Evolutionary conservation across 192 early-diverging fungal genomes (phyloP).

Genomic region (Backusella tarrabulga): DNA sequence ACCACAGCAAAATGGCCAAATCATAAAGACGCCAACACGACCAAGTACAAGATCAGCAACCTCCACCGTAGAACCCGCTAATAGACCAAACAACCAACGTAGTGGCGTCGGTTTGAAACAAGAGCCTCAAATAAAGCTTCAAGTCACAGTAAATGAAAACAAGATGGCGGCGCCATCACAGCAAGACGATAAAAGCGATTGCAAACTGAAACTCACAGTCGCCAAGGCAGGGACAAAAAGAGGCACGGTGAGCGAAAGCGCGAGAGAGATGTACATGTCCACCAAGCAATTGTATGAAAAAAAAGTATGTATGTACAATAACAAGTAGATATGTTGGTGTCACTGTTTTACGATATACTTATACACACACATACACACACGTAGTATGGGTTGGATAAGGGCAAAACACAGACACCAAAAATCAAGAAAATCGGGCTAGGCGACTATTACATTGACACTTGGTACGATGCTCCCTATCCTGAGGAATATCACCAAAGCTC

Average conservation of each 20-base stretch:
- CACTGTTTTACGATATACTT: too few relatives aligned
- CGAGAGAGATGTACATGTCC: too few relatives aligned
- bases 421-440: constrained; percentile 82
- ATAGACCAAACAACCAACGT: background rate
- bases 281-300: constrained; percentile 13
- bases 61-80: background rate
- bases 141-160: background rate
- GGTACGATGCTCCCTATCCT: constrained; percentile 95
- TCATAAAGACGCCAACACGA: background rate
- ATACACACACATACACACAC: too few relatives aligned
- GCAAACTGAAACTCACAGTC: constrained; percentile 39
- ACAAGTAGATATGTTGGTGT: background rate
- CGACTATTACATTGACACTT: constrained; percentile 80
- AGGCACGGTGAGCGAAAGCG: constrained; percentile 44
- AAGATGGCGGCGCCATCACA: background rate
- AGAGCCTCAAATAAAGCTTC: background rate
- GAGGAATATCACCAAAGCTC: constrained; percentile 88
- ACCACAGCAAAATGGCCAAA: background rate
- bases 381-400: too few relatives aligned
- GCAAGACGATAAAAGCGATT: background rate
- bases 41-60: background rate
- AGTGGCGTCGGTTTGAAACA: background rate
- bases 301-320: background rate
- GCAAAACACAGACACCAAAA: constrained; percentile 9
- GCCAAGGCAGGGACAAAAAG: constrained; percentile 51